Conservation (phyloP, 2,329 filamentous ascomycete species). For the Paecilomyces dactylethromorphus region DNA sequence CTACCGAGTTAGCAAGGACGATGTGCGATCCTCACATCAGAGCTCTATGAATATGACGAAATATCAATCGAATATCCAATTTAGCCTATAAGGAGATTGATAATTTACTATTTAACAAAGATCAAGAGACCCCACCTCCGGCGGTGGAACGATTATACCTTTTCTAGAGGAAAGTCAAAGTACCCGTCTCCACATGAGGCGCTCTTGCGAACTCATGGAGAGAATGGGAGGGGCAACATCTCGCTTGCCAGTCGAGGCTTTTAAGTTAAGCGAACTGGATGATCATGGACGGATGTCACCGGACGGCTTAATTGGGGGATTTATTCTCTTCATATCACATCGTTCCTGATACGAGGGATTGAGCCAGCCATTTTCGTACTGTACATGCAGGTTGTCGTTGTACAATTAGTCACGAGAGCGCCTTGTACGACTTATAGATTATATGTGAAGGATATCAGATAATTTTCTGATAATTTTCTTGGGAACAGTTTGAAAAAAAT, state of each 20-base stretch:
- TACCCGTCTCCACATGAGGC: not conserved
- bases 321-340: not conserved
- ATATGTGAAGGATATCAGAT: not conserved
- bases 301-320: not conserved
- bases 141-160: too few relatives aligned
- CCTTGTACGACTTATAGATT: not conserved
- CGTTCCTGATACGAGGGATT: not conserved
- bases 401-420: not conserved
- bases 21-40: too few relatives aligned
- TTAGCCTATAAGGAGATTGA: too few relatives aligned
- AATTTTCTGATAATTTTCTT: not conserved
- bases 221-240: not conserved
- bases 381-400: not conserved
- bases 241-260: too few relatives aligned
- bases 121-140: not conserved
- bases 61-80: too few relatives aligned
- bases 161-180: too few relatives aligned
- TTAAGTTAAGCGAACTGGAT: too few relatives aligned
- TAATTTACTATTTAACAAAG: too few relatives aligned
- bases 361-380: not conserved
- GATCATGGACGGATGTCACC: not conserved
- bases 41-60: too few relatives aligned
- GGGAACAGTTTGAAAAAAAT: not conserved
- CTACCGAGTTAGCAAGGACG: too few relatives aligned
- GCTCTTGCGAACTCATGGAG: not conserved